phyloP scores from a whole-genome alignment of 1,284 basidiomycete genomes.

The Boletus smithii region DNA sequence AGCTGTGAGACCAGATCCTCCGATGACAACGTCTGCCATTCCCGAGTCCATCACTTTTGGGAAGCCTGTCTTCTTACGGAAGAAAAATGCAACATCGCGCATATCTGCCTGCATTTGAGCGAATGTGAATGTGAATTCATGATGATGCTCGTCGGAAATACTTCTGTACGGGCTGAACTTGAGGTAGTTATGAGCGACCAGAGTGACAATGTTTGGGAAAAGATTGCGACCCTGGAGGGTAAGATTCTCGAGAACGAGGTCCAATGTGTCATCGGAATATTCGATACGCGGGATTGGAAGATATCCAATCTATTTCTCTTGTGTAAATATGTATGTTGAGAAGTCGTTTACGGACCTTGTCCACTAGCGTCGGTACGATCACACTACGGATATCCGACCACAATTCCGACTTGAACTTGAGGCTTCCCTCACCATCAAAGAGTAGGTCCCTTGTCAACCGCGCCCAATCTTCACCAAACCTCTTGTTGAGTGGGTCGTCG shows the following conservation, averaged over 20 bases:
- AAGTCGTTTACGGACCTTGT: conserved; percentile 43
- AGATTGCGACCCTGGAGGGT: conserved; percentile 82
- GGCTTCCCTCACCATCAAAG: conserved; percentile 73
- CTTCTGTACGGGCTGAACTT: conserved; percentile 75
- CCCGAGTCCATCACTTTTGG: conserved; percentile 87
- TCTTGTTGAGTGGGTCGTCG: conserved; percentile 79
- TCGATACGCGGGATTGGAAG: conserved; percentile 91
- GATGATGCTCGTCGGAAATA: conserved; percentile 58
- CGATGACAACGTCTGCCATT: conserved; percentile 85
- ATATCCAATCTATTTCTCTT: conserved; percentile 66
- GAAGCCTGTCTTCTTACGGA: conserved; percentile 74
- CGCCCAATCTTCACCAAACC: conserved; percentile 82
- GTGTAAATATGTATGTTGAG: neutral
- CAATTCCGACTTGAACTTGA: conserved; percentile 86
- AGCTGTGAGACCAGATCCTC: conserved; percentile 72
- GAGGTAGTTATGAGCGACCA: conserved; percentile 83
- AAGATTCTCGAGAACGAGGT: conserved; percentile 92
- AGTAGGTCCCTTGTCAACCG: conserved; percentile 79
- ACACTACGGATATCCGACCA: conserved; percentile 85
- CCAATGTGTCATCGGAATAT: conserved; percentile 83
- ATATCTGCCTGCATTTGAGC: conserved; percentile 93
- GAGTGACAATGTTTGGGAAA: conserved; percentile 75
- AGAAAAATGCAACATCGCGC: conserved; percentile 88
- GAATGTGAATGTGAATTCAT: conserved; percentile 70
- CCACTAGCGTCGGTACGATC: conserved; percentile 78